Evolutionary conservation across 768 basidiomycete species (phyloP).

Genomic region (Pisolithus sp.): DNA sequence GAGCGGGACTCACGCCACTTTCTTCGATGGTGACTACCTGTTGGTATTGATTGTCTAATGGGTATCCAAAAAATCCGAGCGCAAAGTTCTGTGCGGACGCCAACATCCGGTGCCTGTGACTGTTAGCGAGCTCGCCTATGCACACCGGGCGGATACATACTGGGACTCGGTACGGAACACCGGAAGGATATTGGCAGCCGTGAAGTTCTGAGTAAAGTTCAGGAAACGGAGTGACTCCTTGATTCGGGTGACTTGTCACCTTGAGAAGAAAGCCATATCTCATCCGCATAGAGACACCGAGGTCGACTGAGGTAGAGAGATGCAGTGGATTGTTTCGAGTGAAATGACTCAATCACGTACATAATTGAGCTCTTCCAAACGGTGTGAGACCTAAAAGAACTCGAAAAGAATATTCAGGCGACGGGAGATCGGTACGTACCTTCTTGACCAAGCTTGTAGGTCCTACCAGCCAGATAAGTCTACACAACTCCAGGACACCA

Average conservation of each 20-base stretch:
- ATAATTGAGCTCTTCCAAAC: conserved; percentile 78
- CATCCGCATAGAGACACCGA: conserved; percentile 37
- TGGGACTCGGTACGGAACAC: conserved; percentile 51
- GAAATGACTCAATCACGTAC: conserved; percentile 31
- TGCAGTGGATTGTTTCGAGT: not conserved
- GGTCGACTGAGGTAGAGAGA: conserved; percentile 24
- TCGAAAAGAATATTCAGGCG: conserved; percentile 8
- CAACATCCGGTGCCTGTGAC: conserved; percentile 42
- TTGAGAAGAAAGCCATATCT: conserved; percentile 38
- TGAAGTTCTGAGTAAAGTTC: conserved; percentile 31
- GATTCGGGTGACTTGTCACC: conserved; percentile 10
- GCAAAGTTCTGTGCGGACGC: conserved; percentile 48
- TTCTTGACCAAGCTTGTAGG: conserved; percentile 81
- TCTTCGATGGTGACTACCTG: conserved; percentile 38
- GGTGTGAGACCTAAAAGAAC: conserved; percentile 57
- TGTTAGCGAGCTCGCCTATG: not conserved
- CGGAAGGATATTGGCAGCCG: conserved; percentile 32
- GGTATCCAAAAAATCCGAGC: conserved; percentile 46
- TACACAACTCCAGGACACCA: not conserved
- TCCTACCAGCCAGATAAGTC: conserved; percentile 37
- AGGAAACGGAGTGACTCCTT: conserved; percentile 11
- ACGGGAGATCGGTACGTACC: conserved; percentile 29
- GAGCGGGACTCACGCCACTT: conserved; percentile 21
- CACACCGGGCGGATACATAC: conserved; percentile 16
- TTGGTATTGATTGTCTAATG: conserved; percentile 38